Base-by-base conservation (phyloP, 768 basidiomycete species). In the Boletus sp. region DNA sequence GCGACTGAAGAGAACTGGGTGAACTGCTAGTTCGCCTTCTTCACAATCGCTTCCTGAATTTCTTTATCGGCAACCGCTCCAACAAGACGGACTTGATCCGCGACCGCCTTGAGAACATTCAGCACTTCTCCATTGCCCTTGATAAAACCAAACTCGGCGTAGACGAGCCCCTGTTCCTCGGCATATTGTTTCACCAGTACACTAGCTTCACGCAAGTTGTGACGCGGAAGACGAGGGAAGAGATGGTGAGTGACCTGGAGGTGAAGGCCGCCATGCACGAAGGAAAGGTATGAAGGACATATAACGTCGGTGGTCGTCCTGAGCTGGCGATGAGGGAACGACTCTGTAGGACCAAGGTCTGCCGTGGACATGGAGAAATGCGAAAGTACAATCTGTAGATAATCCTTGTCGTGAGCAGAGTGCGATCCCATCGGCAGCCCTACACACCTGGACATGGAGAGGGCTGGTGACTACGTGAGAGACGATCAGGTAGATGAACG, bases 281-380 rank as follows among this genome's bases (percentile, higher is more conserved):
- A 98, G 50, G 82, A 90, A 63, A 98, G 80, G 33, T 84, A 83
- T 1, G 87, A 79, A 3, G 86, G 83, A 73, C 97, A 98, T 58
- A 91, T 83, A 41, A 99, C 93, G 71, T 99, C 97, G 45, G 92
- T 89, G 0, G 97, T 98, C n/a, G 97, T 99, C 47, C 97, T 89
- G 65, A 99, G 77, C 71, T 99, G 97, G 15, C 97, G 87, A 64
- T 92, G 88, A 4, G 89, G 83, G 77, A 98, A 98, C 0, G 93
- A 95, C 69, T 99, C 97, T 30, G 77, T 75, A 1, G 92, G 92
- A 12, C 95, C 95, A 18, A 98, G 78, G 68, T 98, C 96, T 9
- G 78, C 88, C 2, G 94, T 95, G 12, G 96, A 94, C 78, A 94
- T 93, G 48, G 92, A 89, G 71, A 95, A 99, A 77, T 99, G 97